Evolutionary conservation across 805 yeast species (phyloP), one percentile per base, ranked within the genome.

Genomic region (Candida nanaspora): DNA sequence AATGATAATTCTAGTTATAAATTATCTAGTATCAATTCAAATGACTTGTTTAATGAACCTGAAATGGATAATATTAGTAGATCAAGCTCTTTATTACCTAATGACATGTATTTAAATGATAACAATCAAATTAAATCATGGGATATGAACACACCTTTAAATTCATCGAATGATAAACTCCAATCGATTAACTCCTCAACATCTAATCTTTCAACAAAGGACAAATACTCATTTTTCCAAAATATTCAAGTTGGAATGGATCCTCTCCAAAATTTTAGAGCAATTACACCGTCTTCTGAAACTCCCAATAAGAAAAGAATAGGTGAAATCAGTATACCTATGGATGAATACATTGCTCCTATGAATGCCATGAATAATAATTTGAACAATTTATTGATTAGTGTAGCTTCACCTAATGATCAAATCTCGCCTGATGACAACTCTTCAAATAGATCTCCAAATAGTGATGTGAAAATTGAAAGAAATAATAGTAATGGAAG

Each of bases 321-420:
- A 2, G 65, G 65, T 10, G 66, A 61, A 43, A 61, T 61, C 4
- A 38, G 56, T 2, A 43, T 61, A 5, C 62, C 66, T 6, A 50
- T 61, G 22, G 64, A 62, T 37, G 68, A 63, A 40, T 63, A 58
- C 40, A 59, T 62, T 15, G 62, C 59, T 25, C 67, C 67, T 11
- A 38, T 62, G 41, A 59, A 61, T 40, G 55, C 62, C 21, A 62
- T 62, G 66, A 61, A 59, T 39, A 51, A 47, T 10, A 54, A 62
- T 41, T 46, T 62, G 37, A 52, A 57, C 30, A 56, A 53, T 26
- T 49, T 62, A 14, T 33, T 62, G 28, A 52, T 22, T 23, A 11
- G 10, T 23, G 27, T 11, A 7, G 27, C 27, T 23, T 7, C 27
- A 23, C 10, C 27, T 23, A 23, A 23, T 23, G 27, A 7, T 23